A percentile compares a stretch with the other conserved stretches of the same genome.
Conservation (phyloP, 768 basidiomycete species). For the Suillus bovinus region DNA sequence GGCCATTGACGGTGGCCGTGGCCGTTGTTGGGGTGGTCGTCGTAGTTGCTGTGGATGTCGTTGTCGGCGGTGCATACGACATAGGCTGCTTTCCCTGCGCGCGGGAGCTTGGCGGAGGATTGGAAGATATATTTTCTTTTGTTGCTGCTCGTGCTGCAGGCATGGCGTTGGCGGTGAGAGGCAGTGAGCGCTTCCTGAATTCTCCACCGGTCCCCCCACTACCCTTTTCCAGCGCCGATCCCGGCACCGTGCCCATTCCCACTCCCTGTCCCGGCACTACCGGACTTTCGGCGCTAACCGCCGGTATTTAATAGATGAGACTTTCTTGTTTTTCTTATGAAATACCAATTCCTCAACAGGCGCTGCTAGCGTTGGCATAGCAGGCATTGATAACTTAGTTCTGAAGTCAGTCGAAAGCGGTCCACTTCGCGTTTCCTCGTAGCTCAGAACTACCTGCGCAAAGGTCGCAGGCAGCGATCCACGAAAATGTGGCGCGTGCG, state of each 20-base stretch:
- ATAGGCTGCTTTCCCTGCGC: slow-evolving; percentile 94
- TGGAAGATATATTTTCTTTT: slow-evolving; percentile 35
- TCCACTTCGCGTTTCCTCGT: slow-evolving; percentile 33
- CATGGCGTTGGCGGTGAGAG: slow-evolving; percentile 43
- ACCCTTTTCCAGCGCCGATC: slow-evolving; percentile 34
- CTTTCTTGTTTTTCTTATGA: slow-evolving; percentile 47
- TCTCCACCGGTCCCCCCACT: slow-evolving; percentile 31
- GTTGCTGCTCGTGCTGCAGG: slow-evolving; percentile 42
- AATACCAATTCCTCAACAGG: slow-evolving; percentile 22
- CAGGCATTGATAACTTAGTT: slow-evolving; percentile 30
- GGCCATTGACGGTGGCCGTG: slow-evolving; percentile 28
- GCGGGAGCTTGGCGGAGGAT: slow-evolving; percentile 70
- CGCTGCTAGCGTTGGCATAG: slow-evolving; percentile 13
- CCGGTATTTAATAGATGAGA: slow-evolving; percentile 29
- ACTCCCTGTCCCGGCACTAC: slow-evolving; percentile 12
- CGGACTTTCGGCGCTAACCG: slow-evolving; percentile 19
- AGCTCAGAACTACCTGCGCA: slow-evolving; percentile 43
- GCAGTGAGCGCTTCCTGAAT: slow-evolving; percentile 37
- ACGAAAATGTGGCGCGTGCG: slow-evolving; percentile 16
- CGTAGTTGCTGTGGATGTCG: slow-evolving; percentile 15
- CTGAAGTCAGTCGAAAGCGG: slow-evolving; percentile 18
- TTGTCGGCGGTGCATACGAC: slow-evolving; percentile 51
- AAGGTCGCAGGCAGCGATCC: slow-evolving; percentile 26
- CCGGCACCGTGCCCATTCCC: slow-evolving; percentile 32
- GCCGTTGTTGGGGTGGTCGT: slow-evolving; percentile 38